Conservation (phyloP, 768 basidiomycete genomes). For the Nevesoporus exiguus region DNA sequence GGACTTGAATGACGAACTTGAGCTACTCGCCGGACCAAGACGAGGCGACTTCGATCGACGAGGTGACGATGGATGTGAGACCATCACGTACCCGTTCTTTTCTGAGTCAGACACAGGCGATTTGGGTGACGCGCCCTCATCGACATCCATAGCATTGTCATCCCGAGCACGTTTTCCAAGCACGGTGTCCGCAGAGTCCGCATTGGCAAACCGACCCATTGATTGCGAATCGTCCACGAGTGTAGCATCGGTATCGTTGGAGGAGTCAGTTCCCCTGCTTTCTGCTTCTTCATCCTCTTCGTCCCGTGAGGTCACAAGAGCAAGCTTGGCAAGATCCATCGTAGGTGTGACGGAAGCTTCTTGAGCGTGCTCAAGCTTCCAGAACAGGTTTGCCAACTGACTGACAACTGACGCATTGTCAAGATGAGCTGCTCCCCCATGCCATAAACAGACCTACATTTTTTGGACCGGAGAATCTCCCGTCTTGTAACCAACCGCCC, state of each 20-base stretch:
- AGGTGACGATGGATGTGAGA: conserved; percentile 37
- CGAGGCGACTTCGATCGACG: conserved; percentile 36
- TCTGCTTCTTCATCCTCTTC: conserved; percentile 83
- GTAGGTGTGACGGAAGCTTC: conserved; percentile 74
- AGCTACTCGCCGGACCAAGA: conserved; percentile 27
- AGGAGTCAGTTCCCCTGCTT: conserved; percentile 70
- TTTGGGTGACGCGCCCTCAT: conserved; percentile 35
- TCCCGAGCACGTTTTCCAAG: conserved; percentile 70
- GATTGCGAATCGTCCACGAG: conserved; percentile 71
- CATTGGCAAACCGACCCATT: conserved; percentile 17
- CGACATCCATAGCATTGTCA: conserved; percentile 51
- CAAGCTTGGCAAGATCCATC: conserved; percentile 85
- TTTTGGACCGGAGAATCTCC: conserved; percentile 80
- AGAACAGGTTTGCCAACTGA: conserved; percentile 77
- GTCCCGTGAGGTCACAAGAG: conserved; percentile 84
- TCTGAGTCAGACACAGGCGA: conserved; percentile 33
- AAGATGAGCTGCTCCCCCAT: conserved; percentile 6
- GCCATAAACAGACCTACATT: conserved; percentile 55
- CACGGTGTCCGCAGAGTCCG: conserved; percentile 46
- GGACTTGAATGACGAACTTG: conserved; percentile 27
- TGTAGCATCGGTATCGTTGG: conserved; percentile 86
- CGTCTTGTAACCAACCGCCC: conserved; percentile 77
- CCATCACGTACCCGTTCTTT: conserved; percentile 42
- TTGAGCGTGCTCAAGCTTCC: conserved; percentile 65
- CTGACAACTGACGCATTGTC: conserved; percentile 57